Base-by-base conservation (phyloP, 495 filamentous ascomycete species). In the Staphylotrichum tortipilum region DNA sequence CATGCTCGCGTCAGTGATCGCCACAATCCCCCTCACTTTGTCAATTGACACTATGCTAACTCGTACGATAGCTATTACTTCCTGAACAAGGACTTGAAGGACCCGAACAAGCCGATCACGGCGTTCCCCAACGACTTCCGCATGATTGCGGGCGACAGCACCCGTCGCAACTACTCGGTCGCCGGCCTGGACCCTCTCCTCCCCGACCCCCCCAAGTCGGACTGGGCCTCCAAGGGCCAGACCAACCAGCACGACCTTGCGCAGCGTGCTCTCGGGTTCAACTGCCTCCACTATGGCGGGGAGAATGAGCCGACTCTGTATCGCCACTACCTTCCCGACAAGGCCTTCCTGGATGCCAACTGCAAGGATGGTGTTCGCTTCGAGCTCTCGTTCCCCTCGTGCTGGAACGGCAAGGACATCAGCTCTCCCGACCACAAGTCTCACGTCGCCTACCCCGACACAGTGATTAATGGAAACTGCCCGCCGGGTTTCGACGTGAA, bases 251-350 rank as follows among this genome's bases (percentile, higher is more conserved):
- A 58, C 8, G 79, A 82, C 26, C 74, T 94, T 19, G 67, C 65
- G n/a, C 85, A 92, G 70, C 84, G 88, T 44, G 88, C 90, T 8
- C 49, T 95, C 24, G 91, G 91, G 3, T 95, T 91, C 75, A 95
- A 95, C 70, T 97, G 91, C 65, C 66, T 97, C 42, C 77, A 95
- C 76, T 94, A 94, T 58, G 47, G 57, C 18, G 71, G 62, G 24
- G 30, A 63, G 0, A 57, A 82, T 17, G 89, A 95, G 60, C 71
- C 75, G 1, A 81, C 88, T 14, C 70, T 95, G n/a, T 81, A 75
- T 44, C 85, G 90, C 37, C 88, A 92, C 62, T 81, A 77, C 58
- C 38, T 97, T 57, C 90, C 91, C 0, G 78, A 84, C 47, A 92
- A 95, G 74, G 65, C 65, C 1, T 92, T 74, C 55, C 72, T 94